Evolutionary conservation across 768 basidiomycete genomes (phyloP).

Genomic region (Leccinum incarnatum): DNA sequence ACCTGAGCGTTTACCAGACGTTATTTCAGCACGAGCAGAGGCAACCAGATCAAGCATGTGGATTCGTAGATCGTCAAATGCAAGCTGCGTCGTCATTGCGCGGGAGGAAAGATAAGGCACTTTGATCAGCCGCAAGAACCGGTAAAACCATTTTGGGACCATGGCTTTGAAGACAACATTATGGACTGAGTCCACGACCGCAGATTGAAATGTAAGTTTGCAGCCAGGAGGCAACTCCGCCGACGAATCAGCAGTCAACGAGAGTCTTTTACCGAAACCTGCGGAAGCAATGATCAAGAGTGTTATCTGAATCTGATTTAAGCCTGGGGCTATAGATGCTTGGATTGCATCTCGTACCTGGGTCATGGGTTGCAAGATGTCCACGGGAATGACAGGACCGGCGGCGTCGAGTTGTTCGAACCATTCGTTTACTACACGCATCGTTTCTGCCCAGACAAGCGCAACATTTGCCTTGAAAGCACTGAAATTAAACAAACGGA

Average conservation of each 20-base stretch:
- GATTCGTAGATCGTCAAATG: constrained; percentile 36
- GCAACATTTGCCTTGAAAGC: constrained; percentile 40
- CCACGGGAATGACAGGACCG: constrained; percentile 19
- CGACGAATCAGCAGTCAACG: constrained; percentile 33
- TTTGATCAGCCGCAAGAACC: constrained; percentile 18
- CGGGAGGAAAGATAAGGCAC: constrained; percentile 38
- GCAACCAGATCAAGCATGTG: constrained; percentile 44
- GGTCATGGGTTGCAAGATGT: constrained; percentile 10
- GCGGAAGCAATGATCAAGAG: constrained; percentile 42
- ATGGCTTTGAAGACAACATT: constrained; percentile 31
- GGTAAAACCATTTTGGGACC: constrained; percentile 35
- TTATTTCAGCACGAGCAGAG: constrained; percentile 36
- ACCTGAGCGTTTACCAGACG: constrained; percentile 23
- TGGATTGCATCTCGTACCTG: constrained; percentile 10
- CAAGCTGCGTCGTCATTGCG: constrained; percentile 26
- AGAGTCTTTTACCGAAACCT: constrained; percentile 38
- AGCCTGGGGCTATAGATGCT: neutral
- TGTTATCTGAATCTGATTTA: constrained; percentile 23
- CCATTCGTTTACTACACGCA: constrained; percentile 42
- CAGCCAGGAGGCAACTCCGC: constrained; percentile 29
- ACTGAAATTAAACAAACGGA: neutral
- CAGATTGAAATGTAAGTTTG: constrained; percentile 37
- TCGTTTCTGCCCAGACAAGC: constrained; percentile 48
- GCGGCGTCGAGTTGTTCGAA: constrained; percentile 35
- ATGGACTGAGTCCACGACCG: constrained; percentile 20